Conservation (phyloP, 371 early-diverging fungal species). For the Capniomyces stellatus region DNA sequence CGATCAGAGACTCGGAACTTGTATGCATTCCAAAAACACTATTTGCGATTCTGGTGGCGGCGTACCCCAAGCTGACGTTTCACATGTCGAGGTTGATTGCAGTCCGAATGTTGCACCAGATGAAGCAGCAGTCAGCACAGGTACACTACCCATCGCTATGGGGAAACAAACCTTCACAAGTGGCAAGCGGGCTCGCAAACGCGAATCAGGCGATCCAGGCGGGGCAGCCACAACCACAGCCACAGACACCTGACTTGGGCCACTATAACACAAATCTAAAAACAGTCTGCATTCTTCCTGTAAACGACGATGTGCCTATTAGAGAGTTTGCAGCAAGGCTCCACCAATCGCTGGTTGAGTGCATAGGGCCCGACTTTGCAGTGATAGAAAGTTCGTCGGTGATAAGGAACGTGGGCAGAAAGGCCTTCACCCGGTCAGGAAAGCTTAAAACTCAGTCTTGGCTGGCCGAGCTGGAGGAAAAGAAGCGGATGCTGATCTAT, state of each 20-base stretch:
- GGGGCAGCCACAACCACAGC: not conserved
- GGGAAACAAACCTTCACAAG: not conserved
- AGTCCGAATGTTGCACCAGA: conserved; percentile 36
- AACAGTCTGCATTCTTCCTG: conserved; percentile 84
- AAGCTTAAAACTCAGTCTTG: conserved; percentile 76
- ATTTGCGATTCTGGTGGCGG: conserved; percentile 71
- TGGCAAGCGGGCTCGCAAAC: not conserved
- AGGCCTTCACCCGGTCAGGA: conserved; percentile 80
- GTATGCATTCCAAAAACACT: conserved; percentile 89
- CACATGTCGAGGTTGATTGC: conserved; percentile 84
- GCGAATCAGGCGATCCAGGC: not conserved
- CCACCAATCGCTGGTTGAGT: conserved; percentile 44
- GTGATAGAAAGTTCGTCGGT: conserved; percentile 64
- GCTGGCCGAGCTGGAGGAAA: conserved; percentile 88
- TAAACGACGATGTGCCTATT: conserved; percentile 62
- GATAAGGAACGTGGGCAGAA: conserved; percentile 64
- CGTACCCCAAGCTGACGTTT: conserved; percentile 81
- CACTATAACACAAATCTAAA: conserved; percentile 76
- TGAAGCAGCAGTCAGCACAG: conserved; percentile 16
- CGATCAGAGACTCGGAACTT: conserved; percentile 91
- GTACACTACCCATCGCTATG: not conserved
- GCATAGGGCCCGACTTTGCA: conserved; percentile 51
- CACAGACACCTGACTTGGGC: conserved; percentile 22
- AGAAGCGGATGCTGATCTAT: conserved; percentile 67
- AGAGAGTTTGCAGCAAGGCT: conserved; percentile 72